Percentiles rank a stretch among this genome's conserved stretches.
Conservation (phyloP, 805 yeast species). For the Hanseniaspora clermontiae region DNA sequence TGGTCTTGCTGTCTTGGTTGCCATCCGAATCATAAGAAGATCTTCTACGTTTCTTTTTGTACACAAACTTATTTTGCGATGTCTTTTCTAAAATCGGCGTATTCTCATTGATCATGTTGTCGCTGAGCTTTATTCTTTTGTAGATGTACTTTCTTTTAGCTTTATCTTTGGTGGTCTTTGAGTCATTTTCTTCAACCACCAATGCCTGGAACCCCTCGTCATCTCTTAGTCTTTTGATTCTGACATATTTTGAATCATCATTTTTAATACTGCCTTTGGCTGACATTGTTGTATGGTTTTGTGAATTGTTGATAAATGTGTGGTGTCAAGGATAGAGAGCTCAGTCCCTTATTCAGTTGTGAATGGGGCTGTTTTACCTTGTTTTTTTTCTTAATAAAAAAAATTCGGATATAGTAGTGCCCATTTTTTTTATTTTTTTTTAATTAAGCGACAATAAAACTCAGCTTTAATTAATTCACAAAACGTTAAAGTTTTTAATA, state of each 20-base stretch:
- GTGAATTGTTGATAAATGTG: no score
- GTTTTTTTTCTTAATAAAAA: no score
- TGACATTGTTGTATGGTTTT: neutral
- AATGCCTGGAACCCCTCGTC: slow-evolving; percentile 79
- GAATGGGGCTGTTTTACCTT: neutral
- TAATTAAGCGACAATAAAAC: neutral
- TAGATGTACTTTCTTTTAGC: slow-evolving; percentile 29
- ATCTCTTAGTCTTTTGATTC: slow-evolving; percentile 75
- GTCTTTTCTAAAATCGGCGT: slow-evolving; percentile 11
- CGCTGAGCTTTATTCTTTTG: slow-evolving; percentile 34
- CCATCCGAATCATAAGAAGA: neutral
- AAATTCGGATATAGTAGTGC: neutral
- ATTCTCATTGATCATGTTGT: slow-evolving; percentile 12
- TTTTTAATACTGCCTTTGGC: neutral
- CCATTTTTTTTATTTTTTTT: no score
- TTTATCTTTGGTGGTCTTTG: slow-evolving; percentile 17
- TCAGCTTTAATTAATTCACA: neutral
- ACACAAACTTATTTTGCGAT: slow-evolving; percentile 3
- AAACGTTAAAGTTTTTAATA: neutral
- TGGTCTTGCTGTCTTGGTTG: slow-evolving; percentile 15
- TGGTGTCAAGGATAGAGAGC: no score
- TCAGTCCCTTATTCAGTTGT: no score
- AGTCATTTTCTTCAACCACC: slow-evolving; percentile 12
- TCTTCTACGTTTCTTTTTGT: slow-evolving; percentile 6
- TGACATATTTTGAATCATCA: slow-evolving; percentile 31